phyloP scores from a whole-genome alignment of 345 rosid species.

The Turnera subulata region DNA sequence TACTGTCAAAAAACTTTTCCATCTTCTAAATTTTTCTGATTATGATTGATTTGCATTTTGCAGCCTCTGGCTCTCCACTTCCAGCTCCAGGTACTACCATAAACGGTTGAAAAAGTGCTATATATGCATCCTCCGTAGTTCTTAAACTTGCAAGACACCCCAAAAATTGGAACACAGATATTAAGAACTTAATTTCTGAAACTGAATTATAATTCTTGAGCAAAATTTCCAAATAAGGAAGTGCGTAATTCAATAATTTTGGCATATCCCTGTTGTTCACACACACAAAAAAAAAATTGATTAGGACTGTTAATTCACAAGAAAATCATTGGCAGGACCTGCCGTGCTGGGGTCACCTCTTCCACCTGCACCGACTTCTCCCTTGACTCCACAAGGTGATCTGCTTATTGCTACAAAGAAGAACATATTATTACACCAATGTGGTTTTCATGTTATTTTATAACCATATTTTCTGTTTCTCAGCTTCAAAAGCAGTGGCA shows the following conservation, averaged over 20 bases:
- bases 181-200: not conserved
- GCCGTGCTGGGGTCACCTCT: constrained; percentile 46
- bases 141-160: not conserved
- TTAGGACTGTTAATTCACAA: not conserved
- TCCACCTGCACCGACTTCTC: constrained; percentile 44
- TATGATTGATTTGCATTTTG: constrained; percentile 12
- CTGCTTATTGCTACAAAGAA: not conserved
- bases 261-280: not conserved
- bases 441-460: not conserved
- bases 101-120: too few species aligned
- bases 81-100: constrained; percentile 79
- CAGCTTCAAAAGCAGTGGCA: constrained; percentile 44
- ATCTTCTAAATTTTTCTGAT: not conserved
- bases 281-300: not conserved
- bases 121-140: not conserved
- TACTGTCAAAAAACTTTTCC: not conserved
- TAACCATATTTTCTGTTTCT: not conserved
- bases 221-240: not conserved
- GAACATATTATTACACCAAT: not conserved
- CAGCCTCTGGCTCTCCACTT: constrained; percentile 77
- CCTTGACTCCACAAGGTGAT: constrained; percentile 55
- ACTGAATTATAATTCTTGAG: not conserved
- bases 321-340: constrained; percentile 49
- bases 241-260: not conserved
- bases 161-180: too few species aligned